Percentiles rank a stretch among this genome's conserved stretches.
Evolutionary conservation across 345 rosid species (phyloP).

Genomic region (Sisymbrium altissimum): DNA sequence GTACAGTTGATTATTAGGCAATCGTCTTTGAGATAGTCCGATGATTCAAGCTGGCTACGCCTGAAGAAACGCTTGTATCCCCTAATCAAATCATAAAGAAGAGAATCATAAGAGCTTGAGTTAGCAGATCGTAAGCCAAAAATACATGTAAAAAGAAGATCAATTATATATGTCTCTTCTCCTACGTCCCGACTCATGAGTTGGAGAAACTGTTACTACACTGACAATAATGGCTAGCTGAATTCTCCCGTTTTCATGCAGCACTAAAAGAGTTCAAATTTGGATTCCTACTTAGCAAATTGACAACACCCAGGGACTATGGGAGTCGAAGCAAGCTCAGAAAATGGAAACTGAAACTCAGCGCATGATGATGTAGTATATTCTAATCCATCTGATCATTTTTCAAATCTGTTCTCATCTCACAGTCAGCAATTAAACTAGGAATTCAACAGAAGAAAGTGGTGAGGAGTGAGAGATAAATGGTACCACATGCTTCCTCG

Average conservation of each 20-base stretch:
- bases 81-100: constrained; percentile 44
- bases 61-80: constrained; percentile 91
- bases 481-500: constrained; percentile 94
- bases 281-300: background rate
- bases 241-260: background rate
- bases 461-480: background rate
- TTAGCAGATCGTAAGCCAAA: background rate
- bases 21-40: constrained; percentile 81
- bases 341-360: background rate
- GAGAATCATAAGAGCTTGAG: background rate
- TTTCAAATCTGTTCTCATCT: background rate
- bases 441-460: too few species aligned
- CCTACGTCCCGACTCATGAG: too few species aligned
- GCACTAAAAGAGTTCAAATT: background rate
- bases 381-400: background rate
- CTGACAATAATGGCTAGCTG: background rate
- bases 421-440: too few species aligned
- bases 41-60: constrained; percentile 65
- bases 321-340: background rate
- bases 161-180: background rate
- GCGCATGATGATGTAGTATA: background rate
- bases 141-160: background rate
- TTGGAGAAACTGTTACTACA: background rate
- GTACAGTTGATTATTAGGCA: constrained; percentile 85
- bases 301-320: background rate